Evolutionary conservation across 257 asterid genomes (phyloP).

Genomic region (Primulina eburnea): DNA sequence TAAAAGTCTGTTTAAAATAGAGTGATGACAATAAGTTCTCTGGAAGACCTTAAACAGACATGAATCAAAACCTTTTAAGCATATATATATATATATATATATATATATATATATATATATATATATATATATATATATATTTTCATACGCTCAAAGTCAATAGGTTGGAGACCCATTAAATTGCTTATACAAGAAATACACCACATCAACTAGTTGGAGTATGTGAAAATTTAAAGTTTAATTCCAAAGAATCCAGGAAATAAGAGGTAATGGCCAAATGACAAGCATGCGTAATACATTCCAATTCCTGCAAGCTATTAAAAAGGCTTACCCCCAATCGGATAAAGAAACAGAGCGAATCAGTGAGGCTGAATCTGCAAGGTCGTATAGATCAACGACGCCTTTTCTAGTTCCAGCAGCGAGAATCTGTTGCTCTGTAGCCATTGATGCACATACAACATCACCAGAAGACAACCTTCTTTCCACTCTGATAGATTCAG

Average conservation of each 20-base stretch:
- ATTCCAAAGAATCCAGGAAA: conserved; percentile 25
- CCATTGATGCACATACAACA: conserved; percentile 81
- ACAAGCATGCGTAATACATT: too few relatives aligned
- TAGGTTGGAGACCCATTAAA: conserved; percentile 5
- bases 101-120: background rate
- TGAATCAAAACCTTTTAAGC: conserved; percentile 1
- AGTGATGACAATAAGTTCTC: background rate
- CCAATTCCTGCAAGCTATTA: too few relatives aligned
- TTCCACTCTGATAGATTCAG: conserved; percentile 66
- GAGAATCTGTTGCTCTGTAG: conserved; percentile 93
- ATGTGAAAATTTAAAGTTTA: conserved; percentile 16
- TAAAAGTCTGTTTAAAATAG: background rate
- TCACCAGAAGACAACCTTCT: conserved; percentile 69
- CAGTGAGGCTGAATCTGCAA: conserved; percentile 68
- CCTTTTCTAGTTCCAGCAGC: conserved; percentile 94
- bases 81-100: background rate
- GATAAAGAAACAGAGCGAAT: conserved; percentile 80
- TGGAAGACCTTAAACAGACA: conserved; percentile 19
- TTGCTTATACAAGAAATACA: conserved; percentile 4
- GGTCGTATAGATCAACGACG: conserved; percentile 81
- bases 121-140: too few relatives aligned
- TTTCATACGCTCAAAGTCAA: background rate
- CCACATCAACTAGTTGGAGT: conserved; percentile 17
- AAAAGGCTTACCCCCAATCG: conserved; percentile 93
- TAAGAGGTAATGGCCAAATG: conserved; percentile 1